A percentile compares a stretch with the other conserved stretches of the same genome.
These are phyloP conservation scores for Blastocystis sp. DNA, from an alignment of 352 stramenopile genomes.

Conservation along the genomic window DNA sequence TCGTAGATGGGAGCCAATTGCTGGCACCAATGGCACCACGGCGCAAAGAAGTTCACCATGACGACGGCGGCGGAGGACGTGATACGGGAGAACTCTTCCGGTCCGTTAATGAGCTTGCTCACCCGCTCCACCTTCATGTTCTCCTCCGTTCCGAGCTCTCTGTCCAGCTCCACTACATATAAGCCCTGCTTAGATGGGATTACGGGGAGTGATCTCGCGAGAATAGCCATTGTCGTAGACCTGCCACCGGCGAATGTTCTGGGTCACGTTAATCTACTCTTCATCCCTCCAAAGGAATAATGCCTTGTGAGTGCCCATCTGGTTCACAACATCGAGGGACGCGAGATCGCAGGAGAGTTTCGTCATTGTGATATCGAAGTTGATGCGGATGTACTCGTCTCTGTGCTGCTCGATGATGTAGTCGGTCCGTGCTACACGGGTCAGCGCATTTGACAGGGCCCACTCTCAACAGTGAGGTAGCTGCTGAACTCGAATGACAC, in stretches of 20 bases:
- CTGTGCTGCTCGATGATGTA: conserved; percentile 63
- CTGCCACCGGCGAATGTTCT: conserved; percentile 67
- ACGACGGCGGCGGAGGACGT: conserved; percentile 32
- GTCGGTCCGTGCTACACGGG: conserved; percentile 18
- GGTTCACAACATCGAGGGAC: conserved; percentile 59
- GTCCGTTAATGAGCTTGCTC: conserved; percentile 21
- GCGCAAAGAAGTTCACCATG: conserved; percentile 62
- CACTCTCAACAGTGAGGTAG: conserved; percentile 57
- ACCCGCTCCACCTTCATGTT: conserved; percentile 19
- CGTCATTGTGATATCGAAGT: conserved; percentile 63
- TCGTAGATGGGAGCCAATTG: conserved; percentile 57
- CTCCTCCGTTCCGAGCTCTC: conserved; percentile 7
- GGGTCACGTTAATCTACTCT: conserved; percentile 57
- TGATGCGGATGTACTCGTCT: conserved; percentile 61
- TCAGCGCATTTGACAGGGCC: background rate
- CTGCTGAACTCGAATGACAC: conserved; percentile 46
- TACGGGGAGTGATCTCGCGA: conserved; percentile 56
- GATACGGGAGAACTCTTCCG: conserved; percentile 7
- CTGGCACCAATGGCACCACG: conserved; percentile 67
- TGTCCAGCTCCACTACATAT: conserved; percentile 22
- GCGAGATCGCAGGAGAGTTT: conserved; percentile 50
- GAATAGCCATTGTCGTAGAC: conserved; percentile 53
- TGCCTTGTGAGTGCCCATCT: conserved; percentile 60
- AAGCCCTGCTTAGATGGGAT: background rate
- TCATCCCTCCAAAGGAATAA: background rate